Conservation (phyloP, 306 rosid species). For the Mimosa pudica region DNA sequence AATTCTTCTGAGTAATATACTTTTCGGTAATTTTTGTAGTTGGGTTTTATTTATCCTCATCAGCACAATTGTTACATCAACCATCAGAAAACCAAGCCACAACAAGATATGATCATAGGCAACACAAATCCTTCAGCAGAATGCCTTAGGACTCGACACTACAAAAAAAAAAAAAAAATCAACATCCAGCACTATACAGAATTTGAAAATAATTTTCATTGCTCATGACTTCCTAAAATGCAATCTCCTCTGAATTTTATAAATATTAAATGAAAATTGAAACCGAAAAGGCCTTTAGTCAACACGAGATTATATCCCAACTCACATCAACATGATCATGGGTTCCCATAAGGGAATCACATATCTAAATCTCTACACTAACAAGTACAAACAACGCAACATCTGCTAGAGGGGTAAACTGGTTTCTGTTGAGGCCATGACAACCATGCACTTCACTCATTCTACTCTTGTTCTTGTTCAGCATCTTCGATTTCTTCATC, state of each 20-base stretch:
- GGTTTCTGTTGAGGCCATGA: slow-evolving; percentile 15
- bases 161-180: neutral
- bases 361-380: slow-evolving; percentile 34
- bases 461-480: slow-evolving; percentile 56
- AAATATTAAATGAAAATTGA: neutral
- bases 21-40: too few species aligned
- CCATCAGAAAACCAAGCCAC: neutral
- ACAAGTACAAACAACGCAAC: slow-evolving; percentile 26
- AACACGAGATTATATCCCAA: slow-evolving; percentile 3
- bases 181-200: neutral
- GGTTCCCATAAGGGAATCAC: slow-evolving; percentile 15
- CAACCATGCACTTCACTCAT: slow-evolving; percentile 31
- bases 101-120: neutral
- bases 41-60: neutral
- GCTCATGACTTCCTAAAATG: neutral
- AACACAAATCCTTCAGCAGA: neutral
- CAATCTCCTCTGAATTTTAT: neutral
- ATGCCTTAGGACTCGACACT: neutral
- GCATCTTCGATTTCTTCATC: slow-evolving; percentile 97
- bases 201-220: neutral
- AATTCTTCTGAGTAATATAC: too few species aligned
- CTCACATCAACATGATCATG: slow-evolving; percentile 6
- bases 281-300: neutral
- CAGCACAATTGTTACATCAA: neutral
- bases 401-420: slow-evolving; percentile 16